Percentiles rank a stretch among this genome's conserved stretches.
Conservation (phyloP, 176 grass and related monocot genomes). For the Carex parvula region DNA sequence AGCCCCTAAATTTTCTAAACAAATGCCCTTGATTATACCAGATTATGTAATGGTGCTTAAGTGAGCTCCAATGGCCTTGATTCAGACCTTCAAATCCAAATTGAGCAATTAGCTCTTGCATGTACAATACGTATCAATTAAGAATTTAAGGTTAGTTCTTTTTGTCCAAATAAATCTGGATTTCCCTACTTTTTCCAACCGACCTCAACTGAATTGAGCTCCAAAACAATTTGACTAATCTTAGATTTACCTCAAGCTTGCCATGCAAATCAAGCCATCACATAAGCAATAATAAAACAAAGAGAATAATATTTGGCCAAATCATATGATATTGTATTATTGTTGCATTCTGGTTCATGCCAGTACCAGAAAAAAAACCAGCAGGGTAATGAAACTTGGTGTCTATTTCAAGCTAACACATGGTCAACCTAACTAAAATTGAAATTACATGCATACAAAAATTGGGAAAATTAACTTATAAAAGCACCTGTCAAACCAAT, state of each 20-base stretch:
- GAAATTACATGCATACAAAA: neutral
- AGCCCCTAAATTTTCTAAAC: neutral
- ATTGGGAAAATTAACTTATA: neutral
- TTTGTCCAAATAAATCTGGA: neutral
- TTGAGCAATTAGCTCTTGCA: neutral
- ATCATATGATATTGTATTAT: neutral
- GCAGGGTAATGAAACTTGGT: neutral
- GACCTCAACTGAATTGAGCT: neutral
- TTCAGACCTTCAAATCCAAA: neutral
- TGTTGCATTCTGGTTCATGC: neutral
- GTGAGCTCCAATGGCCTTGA: neutral
- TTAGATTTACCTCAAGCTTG: neutral
- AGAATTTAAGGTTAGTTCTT: neutral
- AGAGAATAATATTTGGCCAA: neutral
- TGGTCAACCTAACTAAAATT: neutral
- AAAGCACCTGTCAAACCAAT: conserved; percentile 27
- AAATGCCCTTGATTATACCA: neutral
- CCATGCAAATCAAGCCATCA: neutral
- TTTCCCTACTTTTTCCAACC: neutral
- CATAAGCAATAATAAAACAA: neutral
- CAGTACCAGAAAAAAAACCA: neutral
- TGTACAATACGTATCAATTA: neutral
- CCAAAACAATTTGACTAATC: neutral
- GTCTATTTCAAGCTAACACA: neutral
- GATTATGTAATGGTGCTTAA: neutral